phyloP scores from a whole-genome alignment of 768 basidiomycete species.

The Macrolepiota albuminosa region DNA sequence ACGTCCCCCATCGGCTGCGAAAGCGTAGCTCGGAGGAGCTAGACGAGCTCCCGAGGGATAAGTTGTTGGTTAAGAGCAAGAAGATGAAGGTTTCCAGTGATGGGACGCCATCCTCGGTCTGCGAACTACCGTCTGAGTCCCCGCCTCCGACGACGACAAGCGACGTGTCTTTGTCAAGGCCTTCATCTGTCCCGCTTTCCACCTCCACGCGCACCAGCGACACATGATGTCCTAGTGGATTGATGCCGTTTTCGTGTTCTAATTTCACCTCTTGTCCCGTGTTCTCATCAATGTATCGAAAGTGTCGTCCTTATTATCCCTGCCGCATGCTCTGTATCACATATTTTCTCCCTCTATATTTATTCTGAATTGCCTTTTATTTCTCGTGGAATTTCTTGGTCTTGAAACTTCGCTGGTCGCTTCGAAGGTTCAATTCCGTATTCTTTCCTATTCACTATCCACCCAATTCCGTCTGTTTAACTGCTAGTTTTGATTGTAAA shows the following conservation, averaged over 20 bases:
- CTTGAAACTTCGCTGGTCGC: not conserved
- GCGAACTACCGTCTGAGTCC: not conserved
- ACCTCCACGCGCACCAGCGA: not conserved
- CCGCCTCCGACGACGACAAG: not conserved
- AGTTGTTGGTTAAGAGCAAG: conserved; percentile 2
- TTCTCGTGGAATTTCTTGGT: not conserved
- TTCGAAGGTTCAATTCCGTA: not conserved
- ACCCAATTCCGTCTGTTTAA: not conserved
- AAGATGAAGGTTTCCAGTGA: conserved; percentile 3
- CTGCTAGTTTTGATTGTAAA: not conserved
- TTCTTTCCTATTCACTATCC: not conserved
- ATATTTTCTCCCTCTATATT: not conserved
- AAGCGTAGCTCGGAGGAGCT: conserved; percentile 52
- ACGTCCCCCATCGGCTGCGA: conserved; percentile 23
- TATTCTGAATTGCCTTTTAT: not conserved
- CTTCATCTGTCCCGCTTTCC: conserved; percentile 5
- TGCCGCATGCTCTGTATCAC: not conserved
- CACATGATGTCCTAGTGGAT: not conserved
- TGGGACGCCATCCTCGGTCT: not conserved
- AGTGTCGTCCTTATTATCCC: not conserved
- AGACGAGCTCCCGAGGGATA: conserved; percentile 22
- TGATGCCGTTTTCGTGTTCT: not conserved
- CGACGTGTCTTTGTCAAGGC: not conserved
- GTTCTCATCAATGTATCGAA: not conserved
- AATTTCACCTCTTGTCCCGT: not conserved